phyloP scores from a whole-genome alignment of 495 filamentous ascomycete genomes.

The Penicillium taxi region DNA sequence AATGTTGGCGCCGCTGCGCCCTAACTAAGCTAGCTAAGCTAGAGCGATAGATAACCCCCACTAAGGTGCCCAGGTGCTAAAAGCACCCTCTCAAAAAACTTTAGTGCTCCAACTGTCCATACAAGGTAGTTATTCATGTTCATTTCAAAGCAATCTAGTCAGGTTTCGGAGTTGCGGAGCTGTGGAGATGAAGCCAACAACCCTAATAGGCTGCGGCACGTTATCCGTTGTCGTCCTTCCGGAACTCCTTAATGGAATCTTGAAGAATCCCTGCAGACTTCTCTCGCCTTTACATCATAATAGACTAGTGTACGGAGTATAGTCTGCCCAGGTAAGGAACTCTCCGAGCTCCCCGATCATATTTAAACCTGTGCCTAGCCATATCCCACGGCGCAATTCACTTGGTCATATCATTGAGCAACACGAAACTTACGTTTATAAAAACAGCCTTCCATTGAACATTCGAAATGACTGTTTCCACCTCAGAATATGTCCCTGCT shows the following conservation, averaged over 20 bases:
- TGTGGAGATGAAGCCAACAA: neutral
- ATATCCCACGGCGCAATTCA: too few species aligned
- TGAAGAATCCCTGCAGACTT: neutral
- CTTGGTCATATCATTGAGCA: too few species aligned
- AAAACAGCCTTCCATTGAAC: neutral
- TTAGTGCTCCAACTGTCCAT: too few species aligned
- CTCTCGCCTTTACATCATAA: neutral
- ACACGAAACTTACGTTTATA: neutral
- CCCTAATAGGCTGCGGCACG: neutral
- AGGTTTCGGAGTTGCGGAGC: conserved; percentile 1
- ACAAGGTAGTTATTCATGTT: too few species aligned
- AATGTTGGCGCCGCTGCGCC: too few species aligned
- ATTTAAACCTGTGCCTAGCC: neutral
- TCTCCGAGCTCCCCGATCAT: neutral
- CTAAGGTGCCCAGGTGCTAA: too few species aligned
- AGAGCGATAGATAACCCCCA: too few species aligned
- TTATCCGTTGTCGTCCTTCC: neutral
- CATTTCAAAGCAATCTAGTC: too few species aligned
- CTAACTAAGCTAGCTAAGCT: too few species aligned
- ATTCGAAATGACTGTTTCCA: conserved; percentile 3
- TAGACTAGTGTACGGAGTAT: neutral
- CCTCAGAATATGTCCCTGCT: neutral
- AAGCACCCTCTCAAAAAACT: too few species aligned
- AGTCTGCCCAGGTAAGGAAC: neutral
- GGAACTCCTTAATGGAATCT: conserved; percentile 1